Evolutionary conservation across 805 yeast species (phyloP), one percentile per base, ranked within the genome.

Genomic region (Kazachstania viticola): DNA sequence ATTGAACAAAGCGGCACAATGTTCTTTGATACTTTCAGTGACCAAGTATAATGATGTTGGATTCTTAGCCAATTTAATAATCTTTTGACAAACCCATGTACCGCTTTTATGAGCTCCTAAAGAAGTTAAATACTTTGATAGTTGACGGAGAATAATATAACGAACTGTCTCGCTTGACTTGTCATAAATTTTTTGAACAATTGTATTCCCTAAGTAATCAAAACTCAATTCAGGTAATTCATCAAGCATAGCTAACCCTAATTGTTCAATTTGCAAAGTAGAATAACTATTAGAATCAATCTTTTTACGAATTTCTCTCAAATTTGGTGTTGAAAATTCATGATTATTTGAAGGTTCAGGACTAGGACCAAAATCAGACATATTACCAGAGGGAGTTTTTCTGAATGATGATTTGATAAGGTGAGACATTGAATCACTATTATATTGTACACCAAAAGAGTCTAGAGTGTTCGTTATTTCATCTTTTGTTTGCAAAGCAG

Each of bases 41-140:
- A 91, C 81, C 31, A 79, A 52, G 43, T 65, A 59, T 54, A 73
- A 77, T 45, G 73, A 80, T 30, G 71, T 66, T 26, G 66, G 73
- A 33, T 71, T 74, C 40, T 67, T 58, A 4, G 84, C 79, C 17
- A 75, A 73, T 42, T 75, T 79, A 44, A 91, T 85, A 57, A 91
- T 78, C 58, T 88, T 91, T 56, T 91, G 98, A 14, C 95, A 94
- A 2, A 96, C 97, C 98, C 98, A 91, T 5, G 98, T 91, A 38
- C 98, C 98, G 55, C 88, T 88, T 51, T 91, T 91, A 61, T 91
- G 98, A 35, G 84, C 77, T 45, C 96, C 91, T 64, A 88, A 78
- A 45, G 83, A 91, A 1, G 95, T 83, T 39, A 91, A 62, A 48
- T 67, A 82, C 18, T 87, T 91, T 3, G 79, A 64, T 24, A 91